Base-by-base conservation (phyloP, 164 flowering plant species). In the Paratinospora sagittata region DNA sequence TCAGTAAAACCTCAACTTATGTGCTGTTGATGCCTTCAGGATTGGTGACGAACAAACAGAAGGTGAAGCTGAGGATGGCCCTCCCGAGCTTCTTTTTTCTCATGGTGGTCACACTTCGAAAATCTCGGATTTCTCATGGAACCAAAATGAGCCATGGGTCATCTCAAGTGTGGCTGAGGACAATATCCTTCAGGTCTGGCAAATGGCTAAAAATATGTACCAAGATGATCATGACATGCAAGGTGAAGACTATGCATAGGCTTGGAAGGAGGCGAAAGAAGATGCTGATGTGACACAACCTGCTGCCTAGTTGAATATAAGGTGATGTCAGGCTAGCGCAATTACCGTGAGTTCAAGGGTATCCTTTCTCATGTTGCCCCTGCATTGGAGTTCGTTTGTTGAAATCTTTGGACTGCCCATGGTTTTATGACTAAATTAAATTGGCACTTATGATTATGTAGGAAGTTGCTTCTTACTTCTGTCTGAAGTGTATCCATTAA, bases 41-140 rank as follows among this genome's bases (percentile, higher is more conserved):
- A 84, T 95, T 74, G 98, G 98, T 23, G 97, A 90, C 63, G 97
- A 95, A 82, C 97, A 92, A 75, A 34, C 76, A 68, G 90, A 90
- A 78, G 91, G 88, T 73, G 98, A 95, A 76, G 92, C 91, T 2
- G 93, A 87, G 45, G 98, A 92, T 79, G 98, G 98, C 2, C 97
- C 99, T 21, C 89, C 98, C 2, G 98, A 95, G 83, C 93, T 95
- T 70, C 84, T 92, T 9, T 92, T 92, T 73, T n/a, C n/a, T n/a
- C n/a, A n/a, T n/a, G n/a, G n/a, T n/a, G n/a, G n/a, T n/a, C n/a
- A n/a, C n/a, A n/a, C n/a, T n/a, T n/a, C n/a, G n/a, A n/a, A n/a
- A n/a, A n/a, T n/a, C n/a, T n/a, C n/a, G n/a, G n/a, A n/a, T n/a
- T n/a, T n/a, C n/a, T n/a, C n/a, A n/a, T n/a, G n/a, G n/a, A n/a